Base-by-base conservation (phyloP, 75 land plant genomes). In the Selaginella tamariscina region DNA sequence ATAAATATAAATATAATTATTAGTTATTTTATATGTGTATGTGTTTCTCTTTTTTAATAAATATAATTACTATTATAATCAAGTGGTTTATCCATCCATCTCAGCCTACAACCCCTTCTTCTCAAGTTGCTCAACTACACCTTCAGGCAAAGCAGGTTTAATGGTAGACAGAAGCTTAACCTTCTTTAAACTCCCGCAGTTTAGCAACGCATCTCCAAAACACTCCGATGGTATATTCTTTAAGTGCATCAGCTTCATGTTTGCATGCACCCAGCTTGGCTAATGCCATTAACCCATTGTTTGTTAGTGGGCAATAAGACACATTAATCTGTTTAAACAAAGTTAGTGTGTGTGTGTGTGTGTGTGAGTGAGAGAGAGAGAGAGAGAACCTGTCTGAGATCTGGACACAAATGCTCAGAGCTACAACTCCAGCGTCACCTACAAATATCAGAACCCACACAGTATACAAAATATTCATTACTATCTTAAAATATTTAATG, bases 231-330 rank as follows among this genome's bases (percentile, higher is more conserved):
- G 75, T 68, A 92, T 78, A 44, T 88, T 81, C 32, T 70, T 66
- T 64, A 85, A 8, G 54, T 92, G 89, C 64, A 92, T 74, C 29
- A 88, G 71, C 30, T 84, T 88, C 78, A 86, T 60, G 70, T 69
- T 84, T 88, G 95, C 30, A 92, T 74, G 73, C 84, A 89, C 67
- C 77, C 39, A 86, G 67, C 67, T 77, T 88, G 22, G 94, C 82
- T 0, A 92, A 72, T 9, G 87, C 83, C 65, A 85, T 69, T 1
- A 92, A 73, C 55, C 94, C 97, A 27, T 79, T 79, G 66, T 92
- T 85, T 21, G 94, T 84, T 27, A 89, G 83, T 8, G 90, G 74
- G 70, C 81, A 84, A 31, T 88, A 83, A 1, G 95, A 92, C 44
- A 92, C 32, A 66, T 89, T 89, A 71, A 92, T 78, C 97, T 91